These are phyloP conservation scores for Magnolia kwangsiensis DNA, from an alignment of 164 flowering plant genomes.

Conservation along the genomic window DNA sequence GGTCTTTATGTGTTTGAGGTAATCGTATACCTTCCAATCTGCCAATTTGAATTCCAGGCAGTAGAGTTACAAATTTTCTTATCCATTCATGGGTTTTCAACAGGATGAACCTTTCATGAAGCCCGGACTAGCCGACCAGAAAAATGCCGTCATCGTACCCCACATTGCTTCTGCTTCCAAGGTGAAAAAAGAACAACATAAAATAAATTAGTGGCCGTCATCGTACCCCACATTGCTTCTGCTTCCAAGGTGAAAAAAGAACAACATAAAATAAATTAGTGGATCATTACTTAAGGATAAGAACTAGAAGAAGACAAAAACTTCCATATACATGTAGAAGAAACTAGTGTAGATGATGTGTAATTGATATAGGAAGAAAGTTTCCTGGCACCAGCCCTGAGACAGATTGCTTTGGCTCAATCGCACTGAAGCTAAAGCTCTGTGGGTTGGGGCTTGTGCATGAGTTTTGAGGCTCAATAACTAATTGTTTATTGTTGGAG, in stretches of 20 bases:
- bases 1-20: constrained; percentile 99
- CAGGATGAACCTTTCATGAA: constrained; percentile 98
- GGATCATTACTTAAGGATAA: neutral
- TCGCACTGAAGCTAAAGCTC: neutral
- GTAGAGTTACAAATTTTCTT: constrained; percentile 1
- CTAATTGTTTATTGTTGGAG: too few species aligned
- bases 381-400: too few species aligned
- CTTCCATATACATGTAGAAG: neutral
- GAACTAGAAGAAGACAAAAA: neutral
- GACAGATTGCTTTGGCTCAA: neutral
- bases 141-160: constrained; percentile 88
- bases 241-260: too few species aligned
- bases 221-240: too few species aligned
- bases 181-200: constrained; percentile 35
- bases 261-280: too few species aligned
- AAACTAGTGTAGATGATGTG: too few species aligned
- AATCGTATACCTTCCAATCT: neutral
- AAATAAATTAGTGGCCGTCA: too few species aligned
- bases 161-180: constrained; percentile 99
- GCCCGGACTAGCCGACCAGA: constrained; percentile 91
- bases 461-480: neutral
- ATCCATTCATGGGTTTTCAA: constrained; percentile 7
- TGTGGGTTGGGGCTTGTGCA: neutral
- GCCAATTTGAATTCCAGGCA: neutral
- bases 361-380: too few species aligned